Base-by-base conservation (phyloP, 225 moss, liverwort and hornwort species). In the Neckera pumila region DNA sequence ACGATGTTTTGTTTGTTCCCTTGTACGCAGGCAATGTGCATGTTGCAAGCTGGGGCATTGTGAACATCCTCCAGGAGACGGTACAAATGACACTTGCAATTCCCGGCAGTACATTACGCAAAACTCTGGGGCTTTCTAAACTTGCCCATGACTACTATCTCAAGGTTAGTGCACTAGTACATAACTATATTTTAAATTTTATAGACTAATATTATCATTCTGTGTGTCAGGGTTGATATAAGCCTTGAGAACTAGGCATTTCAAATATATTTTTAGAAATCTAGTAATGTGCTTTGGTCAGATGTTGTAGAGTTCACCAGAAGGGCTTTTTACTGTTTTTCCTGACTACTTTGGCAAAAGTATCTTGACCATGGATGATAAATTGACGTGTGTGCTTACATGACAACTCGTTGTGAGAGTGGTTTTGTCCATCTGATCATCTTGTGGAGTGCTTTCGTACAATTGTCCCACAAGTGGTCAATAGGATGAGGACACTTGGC, bases 21-120 rank as follows among this genome's bases (percentile, higher is more conserved):
- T 61, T 74, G 7, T 63, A 23, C 86, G 81, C 93, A 99, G 99
- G 96, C 88, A 91, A 85, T 71, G 95, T 99, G 83, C 97, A 99
- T 81, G 92, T 99, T 49, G 97, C 96, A 65, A 96, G 96, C 62
- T 99, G 97, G 99, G 99, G 97, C 38, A 38, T 40, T 79, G 88
- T 97, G 90, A 93, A 97, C 88, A 90, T 85, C 78, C 79, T 91
- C 45, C 84, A 93, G 43, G 97, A 96, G 91, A 99, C 85, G 20
- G 91, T 97, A 26, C 83, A 95, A 89, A 94, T 97, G 96, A 97
- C 94, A 20, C 91, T 99, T 56, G 99, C 96, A 31, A 95, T 99
- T 89, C 99, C 99, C 70, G 96, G 97, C 58, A 89, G 85, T 74
- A 92, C 97, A 77, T 89, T 99, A 82, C 92, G 88, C 82, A 94